A percentile compares a stretch with the other conserved stretches of the same genome.
phyloP scores from a whole-genome alignment of 2,329 filamentous ascomycete genomes.

The Diaporthe amygdali region DNA sequence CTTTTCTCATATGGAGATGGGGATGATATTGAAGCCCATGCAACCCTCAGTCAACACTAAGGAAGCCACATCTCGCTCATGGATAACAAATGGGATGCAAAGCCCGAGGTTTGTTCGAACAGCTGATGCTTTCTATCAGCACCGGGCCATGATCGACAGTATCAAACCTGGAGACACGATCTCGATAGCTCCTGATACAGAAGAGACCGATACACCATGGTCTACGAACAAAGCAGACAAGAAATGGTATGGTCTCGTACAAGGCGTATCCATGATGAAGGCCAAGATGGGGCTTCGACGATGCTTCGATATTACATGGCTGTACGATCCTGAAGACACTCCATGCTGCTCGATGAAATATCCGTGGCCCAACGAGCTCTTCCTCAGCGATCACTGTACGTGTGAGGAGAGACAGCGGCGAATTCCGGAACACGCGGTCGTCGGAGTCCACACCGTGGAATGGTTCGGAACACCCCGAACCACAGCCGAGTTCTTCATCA shows the following conservation, averaged over 20 bases:
- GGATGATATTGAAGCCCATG: conserved; percentile 49
- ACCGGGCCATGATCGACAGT: conserved; percentile 30
- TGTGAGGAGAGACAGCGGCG: conserved; percentile 54
- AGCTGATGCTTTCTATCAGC: conserved; percentile 11
- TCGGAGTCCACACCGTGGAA: conserved; percentile 61
- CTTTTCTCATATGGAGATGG: conserved; percentile 69
- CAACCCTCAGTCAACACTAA: conserved; percentile 33
- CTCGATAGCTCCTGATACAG: conserved; percentile 49
- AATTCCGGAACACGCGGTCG: conserved; percentile 60
- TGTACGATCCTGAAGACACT: conserved; percentile 75
- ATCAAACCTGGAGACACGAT: conserved; percentile 55
- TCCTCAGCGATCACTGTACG: conserved; percentile 78
- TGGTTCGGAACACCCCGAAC: conserved; percentile 58
- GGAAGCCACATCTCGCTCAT: conserved; percentile 27
- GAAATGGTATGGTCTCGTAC: conserved; percentile 76
- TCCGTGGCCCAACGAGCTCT: conserved; percentile 74
- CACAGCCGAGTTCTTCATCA: conserved; percentile 65
- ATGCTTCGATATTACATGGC: conserved; percentile 72
- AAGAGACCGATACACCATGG: conserved; percentile 61
- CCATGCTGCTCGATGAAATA: conserved; percentile 72
- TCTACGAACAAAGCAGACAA: conserved; percentile 50
- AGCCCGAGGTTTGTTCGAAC: not conserved
- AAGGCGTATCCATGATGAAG: conserved; percentile 49
- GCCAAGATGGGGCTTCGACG: conserved; percentile 36
- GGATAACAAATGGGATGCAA: not conserved